These are phyloP conservation scores for Kodamaea derodonti DNA, from an alignment of 1,139 yeast genomes.

Conservation along the genomic window DNA sequence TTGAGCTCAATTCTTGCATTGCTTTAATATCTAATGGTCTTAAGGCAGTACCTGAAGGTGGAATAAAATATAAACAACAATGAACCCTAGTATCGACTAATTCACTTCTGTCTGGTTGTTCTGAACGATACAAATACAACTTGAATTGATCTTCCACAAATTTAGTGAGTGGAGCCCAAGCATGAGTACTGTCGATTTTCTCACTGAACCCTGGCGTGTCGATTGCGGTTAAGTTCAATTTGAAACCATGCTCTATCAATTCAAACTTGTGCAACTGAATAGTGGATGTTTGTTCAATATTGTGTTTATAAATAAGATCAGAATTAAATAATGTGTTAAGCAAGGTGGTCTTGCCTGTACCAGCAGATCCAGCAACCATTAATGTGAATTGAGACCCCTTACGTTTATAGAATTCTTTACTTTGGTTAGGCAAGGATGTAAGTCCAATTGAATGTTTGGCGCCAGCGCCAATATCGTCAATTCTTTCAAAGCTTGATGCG, in stretches of 20 bases:
- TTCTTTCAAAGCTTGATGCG: no score
- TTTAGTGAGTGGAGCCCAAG: slow-evolving; percentile 57
- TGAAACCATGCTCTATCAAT: slow-evolving; percentile 13
- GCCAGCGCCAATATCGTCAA: no score
- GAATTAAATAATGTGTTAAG: slow-evolving; percentile 44
- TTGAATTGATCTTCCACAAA: slow-evolving; percentile 47
- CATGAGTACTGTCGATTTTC: slow-evolving; percentile 38
- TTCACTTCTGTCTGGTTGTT: slow-evolving; percentile 57
- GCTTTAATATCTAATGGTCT: slow-evolving; percentile 60
- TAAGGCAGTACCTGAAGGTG: slow-evolving; percentile 46
- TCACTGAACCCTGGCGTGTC: slow-evolving; percentile 47
- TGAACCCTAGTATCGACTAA: slow-evolving; percentile 63
- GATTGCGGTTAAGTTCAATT: slow-evolving; percentile 23
- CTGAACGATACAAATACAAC: slow-evolving; percentile 17
- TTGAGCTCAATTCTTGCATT: slow-evolving; percentile 60
- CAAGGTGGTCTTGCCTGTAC: slow-evolving; percentile 82
- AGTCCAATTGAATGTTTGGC: slow-evolving; percentile 26
- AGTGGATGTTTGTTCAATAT: background rate
- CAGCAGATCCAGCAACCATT: slow-evolving; percentile 73
- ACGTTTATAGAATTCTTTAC: slow-evolving; percentile 15
- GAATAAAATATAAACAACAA: slow-evolving; percentile 69
- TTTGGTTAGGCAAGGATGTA: slow-evolving; percentile 24
- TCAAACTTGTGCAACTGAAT: slow-evolving; percentile 7
- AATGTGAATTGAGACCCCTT: slow-evolving; percentile 48
- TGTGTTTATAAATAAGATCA: slow-evolving; percentile 5